Base-by-base conservation (phyloP, 805 yeast genomes). In the Saturnispora mendoncae region DNA sequence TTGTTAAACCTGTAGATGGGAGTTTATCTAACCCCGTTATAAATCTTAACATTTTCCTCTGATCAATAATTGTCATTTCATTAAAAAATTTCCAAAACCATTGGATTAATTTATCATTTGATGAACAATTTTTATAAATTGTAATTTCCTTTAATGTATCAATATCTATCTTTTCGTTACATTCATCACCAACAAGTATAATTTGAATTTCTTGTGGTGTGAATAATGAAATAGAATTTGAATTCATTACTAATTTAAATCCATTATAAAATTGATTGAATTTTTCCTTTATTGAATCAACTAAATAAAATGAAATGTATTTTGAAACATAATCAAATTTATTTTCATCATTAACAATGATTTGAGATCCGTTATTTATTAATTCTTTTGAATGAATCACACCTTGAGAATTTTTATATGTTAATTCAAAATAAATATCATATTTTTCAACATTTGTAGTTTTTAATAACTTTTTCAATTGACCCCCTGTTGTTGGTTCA, bases 41-140 rank as follows among this genome's bases (percentile, higher is more conserved):
- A 57, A 90, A 90, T 15, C 71, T 66, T 29, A 90, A 61, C 33
- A 90, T 64, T 50, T 72, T 73, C 47, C 77, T 76, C 50, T 84
- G 94, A 24, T 70, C 66, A 4, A 44, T 51, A 27, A 61, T 61
- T 2, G 62, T 54, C 40, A 79, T 56, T 9, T 61, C 51, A n/a
- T 64, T 65, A 50, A 84, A 70, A 56, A 76, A 76, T 14, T 80
- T 78, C 97, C 98, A 90, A 55, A 90, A 85, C 97, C 97, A 92
- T 19, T 52, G 43, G 4, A 87, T 69, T 0, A 78, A 62, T 6
- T 15, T n/a, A 23, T 52, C 54, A 2, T 35, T 49, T 2, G 56
- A 49, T 12, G 62, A 62, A 70, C 88, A 86, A 9, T 88, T 86
- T 15, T 60, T 61, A 57, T 88, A 92, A 46, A 71, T 76, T 0